A percentile compares a stretch with the other conserved stretches of the same genome.
Conservation (phyloP, 345 rosid species). For the Hibiscus mutabilis region DNA sequence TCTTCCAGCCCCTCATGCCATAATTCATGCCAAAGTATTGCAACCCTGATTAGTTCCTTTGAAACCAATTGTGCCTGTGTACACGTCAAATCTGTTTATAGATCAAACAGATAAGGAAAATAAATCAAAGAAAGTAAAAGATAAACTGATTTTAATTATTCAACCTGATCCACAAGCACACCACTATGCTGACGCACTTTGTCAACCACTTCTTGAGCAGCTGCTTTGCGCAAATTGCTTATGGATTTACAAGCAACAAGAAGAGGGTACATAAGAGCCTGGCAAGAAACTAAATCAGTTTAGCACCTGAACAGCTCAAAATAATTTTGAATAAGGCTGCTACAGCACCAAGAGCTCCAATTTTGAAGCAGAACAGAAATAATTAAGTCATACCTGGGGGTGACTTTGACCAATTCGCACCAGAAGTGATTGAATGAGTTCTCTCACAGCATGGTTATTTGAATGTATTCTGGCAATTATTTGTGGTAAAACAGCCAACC, state of each 20-base stretch:
- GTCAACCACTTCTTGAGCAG: constrained; percentile 96
- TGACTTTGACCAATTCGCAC: constrained; percentile 92
- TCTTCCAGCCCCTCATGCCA: constrained; percentile 98
- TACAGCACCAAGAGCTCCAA: not conserved
- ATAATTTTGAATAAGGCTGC: not conserved
- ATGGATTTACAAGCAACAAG: constrained; percentile 98
- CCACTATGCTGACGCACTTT: constrained; percentile 97
- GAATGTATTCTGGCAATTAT: constrained; percentile 99
- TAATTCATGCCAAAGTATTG: constrained; percentile 98
- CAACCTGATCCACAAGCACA: constrained; percentile 86
- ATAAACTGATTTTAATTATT: constrained; percentile 4
- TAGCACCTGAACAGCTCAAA: constrained; percentile 4
- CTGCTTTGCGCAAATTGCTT: constrained; percentile 87
- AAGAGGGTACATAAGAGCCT: constrained; percentile 99
- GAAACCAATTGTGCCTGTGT: constrained; percentile 94
- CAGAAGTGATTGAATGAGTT: constrained; percentile 85
- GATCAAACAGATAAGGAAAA: not conserved
- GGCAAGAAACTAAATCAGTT: constrained; percentile 14
- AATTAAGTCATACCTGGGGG: constrained; percentile 72
- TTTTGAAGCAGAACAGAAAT: not conserved
- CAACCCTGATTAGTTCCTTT: constrained; percentile 84
- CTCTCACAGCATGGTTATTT: constrained; percentile 87
- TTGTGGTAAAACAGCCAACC: constrained; percentile 97
- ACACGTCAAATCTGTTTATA: constrained; percentile 14
- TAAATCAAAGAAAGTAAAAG: not conserved